Evolutionary conservation across 2,329 filamentous ascomycete species (phyloP).

Genomic region (Botryotinia narcissicola): DNA sequence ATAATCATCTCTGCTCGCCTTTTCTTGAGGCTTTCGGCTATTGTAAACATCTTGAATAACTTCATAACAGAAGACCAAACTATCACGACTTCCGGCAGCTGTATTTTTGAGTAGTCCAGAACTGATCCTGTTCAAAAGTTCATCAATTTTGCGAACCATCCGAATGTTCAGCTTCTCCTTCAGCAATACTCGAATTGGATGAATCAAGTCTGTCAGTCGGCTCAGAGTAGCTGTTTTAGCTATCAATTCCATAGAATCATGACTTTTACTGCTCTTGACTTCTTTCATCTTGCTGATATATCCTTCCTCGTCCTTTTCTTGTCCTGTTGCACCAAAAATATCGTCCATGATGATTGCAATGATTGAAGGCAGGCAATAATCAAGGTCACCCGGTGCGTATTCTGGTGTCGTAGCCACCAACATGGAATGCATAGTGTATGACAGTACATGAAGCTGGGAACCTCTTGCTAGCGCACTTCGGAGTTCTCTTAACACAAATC

Average conservation of each 20-base stretch:
- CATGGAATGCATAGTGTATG: conserved; percentile 91
- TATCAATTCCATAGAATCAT: conserved; percentile 93
- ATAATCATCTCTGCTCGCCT: conserved; percentile 55
- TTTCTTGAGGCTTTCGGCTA: conserved; percentile 51
- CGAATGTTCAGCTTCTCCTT: conserved; percentile 80
- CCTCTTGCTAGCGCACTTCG: conserved; percentile 78
- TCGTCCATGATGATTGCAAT: conserved; percentile 93
- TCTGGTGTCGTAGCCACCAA: conserved; percentile 71
- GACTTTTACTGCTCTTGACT: conserved; percentile 96
- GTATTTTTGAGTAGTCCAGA: conserved; percentile 81
- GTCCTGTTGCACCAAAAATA: conserved; percentile 86
- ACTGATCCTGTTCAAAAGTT: conserved; percentile 78
- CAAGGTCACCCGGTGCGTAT: conserved; percentile 77
- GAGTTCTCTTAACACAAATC: conserved; percentile 91
- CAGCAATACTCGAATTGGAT: conserved; percentile 74
- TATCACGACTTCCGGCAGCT: conserved; percentile 72
- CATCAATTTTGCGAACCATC: conserved; percentile 86
- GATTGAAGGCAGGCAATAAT: conserved; percentile 79
- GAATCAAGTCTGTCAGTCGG: conserved; percentile 71
- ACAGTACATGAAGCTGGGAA: conserved; percentile 92
- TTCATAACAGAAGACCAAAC: conserved; percentile 93
- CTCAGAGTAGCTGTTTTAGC: conserved; percentile 76
- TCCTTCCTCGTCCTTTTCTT: conserved; percentile 95
- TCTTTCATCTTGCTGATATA: conserved; percentile 97
- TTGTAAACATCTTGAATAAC: conserved; percentile 84